A percentile compares a stretch with the other conserved stretches of the same genome.
phyloP scores from a whole-genome alignment of 208 protist species.

The Trypanosoma avium region DNA sequence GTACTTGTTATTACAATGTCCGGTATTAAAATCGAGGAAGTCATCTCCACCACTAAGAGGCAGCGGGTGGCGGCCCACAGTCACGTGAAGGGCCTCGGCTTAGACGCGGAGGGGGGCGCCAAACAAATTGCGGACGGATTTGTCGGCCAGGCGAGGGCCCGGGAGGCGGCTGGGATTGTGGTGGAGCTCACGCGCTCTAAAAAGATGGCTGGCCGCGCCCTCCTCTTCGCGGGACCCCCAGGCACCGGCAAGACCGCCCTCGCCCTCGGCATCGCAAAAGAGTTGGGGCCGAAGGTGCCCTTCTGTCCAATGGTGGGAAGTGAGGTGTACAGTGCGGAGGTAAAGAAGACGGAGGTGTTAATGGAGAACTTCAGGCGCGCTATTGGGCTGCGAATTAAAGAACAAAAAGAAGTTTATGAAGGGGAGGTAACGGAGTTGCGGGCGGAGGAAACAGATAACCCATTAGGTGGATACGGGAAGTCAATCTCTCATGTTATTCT shows the following conservation, averaged over 20 bases:
- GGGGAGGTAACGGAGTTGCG: constrained; percentile 99
- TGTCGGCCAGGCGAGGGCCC: constrained; percentile 97
- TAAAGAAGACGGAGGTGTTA: constrained; percentile 99
- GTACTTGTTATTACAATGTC: constrained; percentile 53
- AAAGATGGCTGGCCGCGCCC: constrained; percentile 99
- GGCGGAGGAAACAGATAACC: constrained; percentile 98
- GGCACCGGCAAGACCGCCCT: constrained; percentile 98
- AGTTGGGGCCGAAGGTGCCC: constrained; percentile 99
- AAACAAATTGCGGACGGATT: constrained; percentile 91
- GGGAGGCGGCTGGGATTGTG: constrained; percentile 98
- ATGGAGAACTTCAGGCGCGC: constrained; percentile 99
- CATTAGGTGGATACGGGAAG: constrained; percentile 98
- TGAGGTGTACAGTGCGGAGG: constrained; percentile 99
- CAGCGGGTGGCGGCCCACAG: constrained; percentile 98
- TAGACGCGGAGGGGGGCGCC: constrained; percentile 93
- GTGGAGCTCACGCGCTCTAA: constrained; percentile 99
- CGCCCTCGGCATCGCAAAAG: constrained; percentile 97
- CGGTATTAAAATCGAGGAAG: constrained; percentile 95
- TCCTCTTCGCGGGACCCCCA: constrained; percentile 99
- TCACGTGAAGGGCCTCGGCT: constrained; percentile 99
- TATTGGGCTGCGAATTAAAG: constrained; percentile 99
- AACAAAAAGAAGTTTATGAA: constrained; percentile 99
- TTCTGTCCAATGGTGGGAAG: constrained; percentile 99
- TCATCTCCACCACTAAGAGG: constrained; percentile 95
- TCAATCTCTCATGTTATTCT: constrained; percentile 98